phyloP scores from a whole-genome alignment of 176 grass and related monocot genomes.

The Oryza officinalis region DNA sequence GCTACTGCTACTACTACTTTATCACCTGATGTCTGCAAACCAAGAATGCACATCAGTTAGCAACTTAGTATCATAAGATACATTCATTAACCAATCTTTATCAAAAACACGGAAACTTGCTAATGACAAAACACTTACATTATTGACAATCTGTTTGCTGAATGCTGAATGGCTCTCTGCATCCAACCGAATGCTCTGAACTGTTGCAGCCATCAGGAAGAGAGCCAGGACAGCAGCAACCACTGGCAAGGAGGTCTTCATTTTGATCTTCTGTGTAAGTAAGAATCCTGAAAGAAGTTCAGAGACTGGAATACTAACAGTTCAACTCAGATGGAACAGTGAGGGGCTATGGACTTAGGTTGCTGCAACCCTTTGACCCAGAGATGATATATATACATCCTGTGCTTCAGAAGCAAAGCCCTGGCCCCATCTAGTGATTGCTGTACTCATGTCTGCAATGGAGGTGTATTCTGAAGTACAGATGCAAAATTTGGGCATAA shows the following conservation, averaged over 20 bases:
- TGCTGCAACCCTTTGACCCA: slow-evolving; percentile 46
- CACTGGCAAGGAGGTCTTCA: slow-evolving; percentile 21
- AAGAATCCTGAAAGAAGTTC: not conserved
- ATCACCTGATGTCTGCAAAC: slow-evolving; percentile 30
- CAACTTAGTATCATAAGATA: not conserved
- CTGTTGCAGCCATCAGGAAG: slow-evolving; percentile 32
- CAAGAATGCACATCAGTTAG: slow-evolving; percentile 20
- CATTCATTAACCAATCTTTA: not conserved
- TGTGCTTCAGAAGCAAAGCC: not conserved
- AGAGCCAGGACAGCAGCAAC: slow-evolving; percentile 9
- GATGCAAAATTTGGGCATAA: slow-evolving; percentile 32
- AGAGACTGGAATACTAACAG: not conserved
- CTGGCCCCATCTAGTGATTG: slow-evolving; percentile 41
- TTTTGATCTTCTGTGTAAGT: slow-evolving; percentile 5
- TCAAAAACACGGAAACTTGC: not conserved
- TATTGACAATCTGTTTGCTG: slow-evolving; percentile 32
- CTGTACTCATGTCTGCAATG: slow-evolving; percentile 51
- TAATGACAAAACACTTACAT: slow-evolving; percentile 24
- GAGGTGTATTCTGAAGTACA: slow-evolving; percentile 36
- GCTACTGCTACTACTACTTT: not conserved
- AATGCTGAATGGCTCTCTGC: slow-evolving; percentile 43
- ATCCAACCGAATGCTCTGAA: slow-evolving; percentile 61
- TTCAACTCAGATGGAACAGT: slow-evolving; percentile 33
- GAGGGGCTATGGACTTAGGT: slow-evolving; percentile 29
- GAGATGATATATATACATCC: slow-evolving; percentile 40